These are phyloP conservation scores for Aspergillus pseudoterreus DNA, from an alignment of 2,329 filamentous ascomycete genomes.

Conservation along the genomic window DNA sequence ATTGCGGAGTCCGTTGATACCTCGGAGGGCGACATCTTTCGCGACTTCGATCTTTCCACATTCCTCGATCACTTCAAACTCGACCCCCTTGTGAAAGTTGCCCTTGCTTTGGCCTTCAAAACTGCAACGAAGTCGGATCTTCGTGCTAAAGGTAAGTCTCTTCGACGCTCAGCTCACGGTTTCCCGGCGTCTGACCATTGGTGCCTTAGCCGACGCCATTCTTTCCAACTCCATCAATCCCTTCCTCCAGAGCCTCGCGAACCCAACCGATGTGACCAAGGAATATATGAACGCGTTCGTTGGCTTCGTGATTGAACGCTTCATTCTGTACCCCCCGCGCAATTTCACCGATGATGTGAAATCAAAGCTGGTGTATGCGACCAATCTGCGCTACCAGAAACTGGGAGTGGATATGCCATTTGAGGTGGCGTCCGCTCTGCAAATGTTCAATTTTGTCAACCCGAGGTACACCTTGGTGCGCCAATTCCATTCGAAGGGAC, in stretches of 20 bases:
- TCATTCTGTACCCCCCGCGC: slow-evolving; percentile 80
- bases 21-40: slow-evolving; percentile 86
- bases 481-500: slow-evolving; percentile 69
- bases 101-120: slow-evolving; percentile 86
- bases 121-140: slow-evolving; percentile 75
- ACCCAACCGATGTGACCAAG: slow-evolving; percentile 59
- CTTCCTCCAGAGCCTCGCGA: slow-evolving; percentile 73
- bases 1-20: slow-evolving; percentile 92
- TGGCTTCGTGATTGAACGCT: slow-evolving; percentile 76
- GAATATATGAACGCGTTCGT: slow-evolving; percentile 68
- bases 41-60: slow-evolving; percentile 91
- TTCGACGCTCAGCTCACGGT: not conserved
- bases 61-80: slow-evolving; percentile 97
- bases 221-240: slow-evolving; percentile 73
- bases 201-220: slow-evolving; percentile 73
- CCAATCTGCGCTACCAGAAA: slow-evolving; percentile 66
- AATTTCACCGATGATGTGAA: slow-evolving; percentile 78
- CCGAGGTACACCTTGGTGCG: slow-evolving; percentile 50
- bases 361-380: slow-evolving; percentile 59
- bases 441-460: slow-evolving; percentile 43
- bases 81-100: slow-evolving; percentile 80
- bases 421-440: slow-evolving; percentile 41
- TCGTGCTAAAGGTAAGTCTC: slow-evolving; percentile 74
- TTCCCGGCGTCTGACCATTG: slow-evolving; percentile 6
- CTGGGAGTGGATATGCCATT: slow-evolving; percentile 43